These are phyloP conservation scores for Myxozyma nipponensis DNA, from an alignment of 805 yeast species.

Conservation along the genomic window DNA sequence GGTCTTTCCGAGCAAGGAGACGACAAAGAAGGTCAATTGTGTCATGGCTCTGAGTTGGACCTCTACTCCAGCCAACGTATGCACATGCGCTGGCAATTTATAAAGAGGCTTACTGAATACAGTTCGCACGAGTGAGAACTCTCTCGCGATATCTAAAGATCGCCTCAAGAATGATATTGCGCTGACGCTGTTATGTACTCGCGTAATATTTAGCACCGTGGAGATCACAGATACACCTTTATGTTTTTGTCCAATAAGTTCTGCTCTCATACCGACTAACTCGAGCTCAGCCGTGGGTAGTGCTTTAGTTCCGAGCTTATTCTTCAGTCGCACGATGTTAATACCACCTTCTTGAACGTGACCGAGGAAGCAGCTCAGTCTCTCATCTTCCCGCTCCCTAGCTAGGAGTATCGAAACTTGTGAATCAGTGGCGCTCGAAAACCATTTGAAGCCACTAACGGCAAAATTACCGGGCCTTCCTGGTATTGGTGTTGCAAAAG, in stretches of 20 bases:
- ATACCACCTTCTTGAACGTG: slow-evolving; percentile 32
- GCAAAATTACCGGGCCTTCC: slow-evolving; percentile 13
- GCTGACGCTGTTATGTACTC: slow-evolving; percentile 31
- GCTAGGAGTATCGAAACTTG: slow-evolving; percentile 35
- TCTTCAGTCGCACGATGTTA: slow-evolving; percentile 31
- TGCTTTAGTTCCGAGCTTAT: slow-evolving; percentile 36
- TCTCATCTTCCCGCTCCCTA: slow-evolving; percentile 29
- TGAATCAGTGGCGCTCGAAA: slow-evolving; percentile 36
- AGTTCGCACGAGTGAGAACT: slow-evolving; percentile 31
- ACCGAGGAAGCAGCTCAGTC: slow-evolving; percentile 34
- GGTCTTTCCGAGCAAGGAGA: slow-evolving; percentile 30
- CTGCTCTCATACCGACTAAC: slow-evolving; percentile 29
- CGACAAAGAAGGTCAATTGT: slow-evolving; percentile 30
- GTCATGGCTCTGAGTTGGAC: slow-evolving; percentile 27
- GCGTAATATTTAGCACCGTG: slow-evolving; percentile 33
- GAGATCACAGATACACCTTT: slow-evolving; percentile 34
- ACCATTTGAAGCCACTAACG: slow-evolving; percentile 36
- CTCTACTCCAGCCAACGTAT: slow-evolving; percentile 32
- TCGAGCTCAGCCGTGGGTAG: slow-evolving; percentile 37
- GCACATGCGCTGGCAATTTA: slow-evolving; percentile 31
- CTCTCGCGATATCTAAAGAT: slow-evolving; percentile 27
- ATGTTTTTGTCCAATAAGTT: slow-evolving; percentile 10
- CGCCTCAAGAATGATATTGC: slow-evolving; percentile 31
- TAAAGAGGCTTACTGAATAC: slow-evolving; percentile 32
- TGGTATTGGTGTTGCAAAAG: slow-evolving; percentile 28